Conservation (phyloP, 2,329 filamentous ascomycete species). For the Trichoderma semiorbis region DNA sequence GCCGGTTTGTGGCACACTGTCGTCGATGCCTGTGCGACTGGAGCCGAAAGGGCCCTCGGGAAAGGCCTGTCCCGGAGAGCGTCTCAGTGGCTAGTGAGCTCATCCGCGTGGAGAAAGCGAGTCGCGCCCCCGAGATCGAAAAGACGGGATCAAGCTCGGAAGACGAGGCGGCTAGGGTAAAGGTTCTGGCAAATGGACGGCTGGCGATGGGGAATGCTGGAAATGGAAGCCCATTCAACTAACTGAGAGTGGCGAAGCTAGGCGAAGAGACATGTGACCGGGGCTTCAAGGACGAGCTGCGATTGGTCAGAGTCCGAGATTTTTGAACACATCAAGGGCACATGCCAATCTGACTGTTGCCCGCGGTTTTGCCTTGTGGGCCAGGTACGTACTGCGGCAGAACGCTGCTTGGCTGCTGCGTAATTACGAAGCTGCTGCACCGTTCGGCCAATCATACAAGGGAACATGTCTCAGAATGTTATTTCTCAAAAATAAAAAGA, state of each 20-base stretch:
- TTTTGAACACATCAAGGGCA: background rate
- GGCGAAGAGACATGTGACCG: slow-evolving; percentile 18
- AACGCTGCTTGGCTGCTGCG: background rate
- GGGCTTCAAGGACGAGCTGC: background rate
- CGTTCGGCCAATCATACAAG: background rate
- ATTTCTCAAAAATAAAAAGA: background rate
- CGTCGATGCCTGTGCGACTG: background rate
- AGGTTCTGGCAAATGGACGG: background rate
- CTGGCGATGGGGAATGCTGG: background rate
- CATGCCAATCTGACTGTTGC: slow-evolving; percentile 2
- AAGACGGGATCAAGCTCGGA: background rate
- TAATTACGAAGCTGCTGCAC: background rate
- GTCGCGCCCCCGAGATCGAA: slow-evolving; percentile 6
- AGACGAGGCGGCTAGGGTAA: background rate
- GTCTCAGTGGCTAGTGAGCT: background rate
- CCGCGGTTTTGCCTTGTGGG: background rate
- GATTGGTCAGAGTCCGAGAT: slow-evolving; percentile 8
- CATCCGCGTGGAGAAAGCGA: background rate
- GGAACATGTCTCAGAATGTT: background rate
- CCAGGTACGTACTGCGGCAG: background rate
- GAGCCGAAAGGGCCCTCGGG: background rate
- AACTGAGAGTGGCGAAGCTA: slow-evolving; percentile 12
- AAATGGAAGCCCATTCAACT: background rate
- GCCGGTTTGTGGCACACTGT: background rate
- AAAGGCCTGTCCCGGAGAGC: background rate